phyloP scores from a whole-genome alignment of 495 filamentous ascomycete genomes.

The Lophiostoma macrostomum region DNA sequence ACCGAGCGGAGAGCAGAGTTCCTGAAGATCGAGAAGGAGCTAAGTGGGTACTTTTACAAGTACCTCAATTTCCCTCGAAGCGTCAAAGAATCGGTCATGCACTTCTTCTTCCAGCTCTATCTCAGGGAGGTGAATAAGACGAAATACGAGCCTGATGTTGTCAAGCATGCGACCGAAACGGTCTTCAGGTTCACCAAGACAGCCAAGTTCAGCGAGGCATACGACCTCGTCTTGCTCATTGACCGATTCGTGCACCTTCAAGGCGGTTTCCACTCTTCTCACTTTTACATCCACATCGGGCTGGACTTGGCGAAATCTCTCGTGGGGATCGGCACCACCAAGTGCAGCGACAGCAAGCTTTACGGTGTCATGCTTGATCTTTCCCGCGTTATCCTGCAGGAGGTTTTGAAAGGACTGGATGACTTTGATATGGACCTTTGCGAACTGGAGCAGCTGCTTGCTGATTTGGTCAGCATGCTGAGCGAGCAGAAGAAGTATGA shows the following conservation, averaged over 20 bases:
- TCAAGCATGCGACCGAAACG: slow-evolving; percentile 11
- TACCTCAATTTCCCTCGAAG: slow-evolving; percentile 50
- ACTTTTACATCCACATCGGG: slow-evolving; percentile 26
- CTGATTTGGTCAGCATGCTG: slow-evolving; percentile 19
- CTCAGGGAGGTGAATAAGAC: slow-evolving; percentile 18
- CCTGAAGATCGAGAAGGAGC: slow-evolving; percentile 52
- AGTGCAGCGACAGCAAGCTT: slow-evolving; percentile 18
- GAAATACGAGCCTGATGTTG: slow-evolving; percentile 25
- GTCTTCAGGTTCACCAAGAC: slow-evolving; percentile 22
- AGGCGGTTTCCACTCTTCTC: slow-evolving; percentile 48
- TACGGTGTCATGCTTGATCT: slow-evolving; percentile 30
- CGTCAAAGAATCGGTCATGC: slow-evolving; percentile 20
- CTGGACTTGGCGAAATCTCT: slow-evolving; percentile 24
- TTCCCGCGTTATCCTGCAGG: slow-evolving; percentile 24
- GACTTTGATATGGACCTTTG: slow-evolving; percentile 19
- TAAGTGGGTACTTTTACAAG: slow-evolving; percentile 55
- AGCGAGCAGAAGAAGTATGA: slow-evolving; percentile 32
- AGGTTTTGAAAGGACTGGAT: slow-evolving; percentile 12
- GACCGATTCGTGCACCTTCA: slow-evolving; percentile 58
- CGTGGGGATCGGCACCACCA: slow-evolving; percentile 15
- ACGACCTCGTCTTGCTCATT: slow-evolving; percentile 52
- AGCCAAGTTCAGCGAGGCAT: slow-evolving; percentile 49
- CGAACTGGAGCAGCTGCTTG: slow-evolving; percentile 22
- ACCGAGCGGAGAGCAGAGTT: slow-evolving; percentile 16
- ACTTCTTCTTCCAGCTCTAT: slow-evolving; percentile 30